phyloP scores from a whole-genome alignment of 495 filamentous ascomycete species.

The Cercophora scortea region DNA sequence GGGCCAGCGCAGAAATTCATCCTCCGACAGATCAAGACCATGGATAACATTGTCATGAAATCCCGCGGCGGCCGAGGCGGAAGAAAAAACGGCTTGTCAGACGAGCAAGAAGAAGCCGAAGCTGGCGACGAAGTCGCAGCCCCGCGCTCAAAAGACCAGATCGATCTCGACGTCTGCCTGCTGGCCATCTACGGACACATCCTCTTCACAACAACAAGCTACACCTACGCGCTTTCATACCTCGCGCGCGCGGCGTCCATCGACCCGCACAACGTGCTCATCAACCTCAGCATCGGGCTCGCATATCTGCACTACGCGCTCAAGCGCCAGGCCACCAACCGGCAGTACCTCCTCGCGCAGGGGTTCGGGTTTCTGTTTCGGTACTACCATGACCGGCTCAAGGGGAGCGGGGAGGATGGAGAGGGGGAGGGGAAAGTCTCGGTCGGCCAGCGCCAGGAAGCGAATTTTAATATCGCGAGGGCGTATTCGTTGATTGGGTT shows the following conservation, averaged over 20 bases:
- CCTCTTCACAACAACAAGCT: conserved; percentile 67
- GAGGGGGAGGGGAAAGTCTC: not conserved
- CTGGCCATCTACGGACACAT: conserved; percentile 86
- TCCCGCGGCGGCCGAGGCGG: not conserved
- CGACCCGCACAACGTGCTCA: conserved; percentile 63
- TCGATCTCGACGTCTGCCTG: conserved; percentile 50
- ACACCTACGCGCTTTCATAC: conserved; percentile 77
- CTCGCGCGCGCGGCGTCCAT: conserved; percentile 80
- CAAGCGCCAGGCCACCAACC: conserved; percentile 81
- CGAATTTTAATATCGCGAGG: conserved; percentile 81
- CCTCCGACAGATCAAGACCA: conserved; percentile 80
- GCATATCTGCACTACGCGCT: conserved; percentile 78
- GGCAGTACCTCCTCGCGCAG: conserved; percentile 78
- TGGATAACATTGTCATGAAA: conserved; percentile 50
- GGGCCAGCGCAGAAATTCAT: conserved; percentile 76
- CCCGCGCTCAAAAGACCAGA: conserved; percentile 20
- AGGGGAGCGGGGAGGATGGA: conserved; percentile 11
- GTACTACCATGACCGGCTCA: conserved; percentile 56
- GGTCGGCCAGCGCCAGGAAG: conserved; percentile 58
- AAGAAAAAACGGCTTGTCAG: not conserved
- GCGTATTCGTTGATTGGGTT: conserved; percentile 77
- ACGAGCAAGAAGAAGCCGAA: conserved; percentile 3
- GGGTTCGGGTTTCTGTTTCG: conserved; percentile 71
- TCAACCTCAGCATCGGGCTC: conserved; percentile 66
- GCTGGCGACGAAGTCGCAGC: conserved; percentile 15